Percentiles rank a stretch among this genome's conserved stretches.
phyloP scores from a whole-genome alignment of 768 basidiomycete species.

The Antrodiella citrinella region DNA sequence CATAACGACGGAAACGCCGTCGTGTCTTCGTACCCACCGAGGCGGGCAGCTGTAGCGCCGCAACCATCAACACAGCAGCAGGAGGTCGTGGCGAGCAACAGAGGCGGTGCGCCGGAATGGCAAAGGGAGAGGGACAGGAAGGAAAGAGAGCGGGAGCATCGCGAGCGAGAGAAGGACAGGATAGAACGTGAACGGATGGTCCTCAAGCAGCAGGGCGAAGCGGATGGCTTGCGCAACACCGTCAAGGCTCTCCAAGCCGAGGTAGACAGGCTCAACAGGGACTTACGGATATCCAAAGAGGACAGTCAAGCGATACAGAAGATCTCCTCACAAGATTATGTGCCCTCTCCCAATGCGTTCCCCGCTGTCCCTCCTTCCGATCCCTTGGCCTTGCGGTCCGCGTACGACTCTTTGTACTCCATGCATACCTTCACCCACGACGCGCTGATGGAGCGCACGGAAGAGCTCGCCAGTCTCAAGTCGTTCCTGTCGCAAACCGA shows the following conservation, averaged over 20 bases:
- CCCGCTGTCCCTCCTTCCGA: slow-evolving; percentile 12
- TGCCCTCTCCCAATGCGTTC: slow-evolving; percentile 5
- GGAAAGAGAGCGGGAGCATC: slow-evolving; percentile 11
- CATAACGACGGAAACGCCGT: slow-evolving; percentile 7
- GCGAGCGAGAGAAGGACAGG: slow-evolving; percentile 7
- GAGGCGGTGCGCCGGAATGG: slow-evolving; percentile 1
- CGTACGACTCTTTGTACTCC: slow-evolving; percentile 18
- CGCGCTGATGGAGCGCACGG: slow-evolving; percentile 20
- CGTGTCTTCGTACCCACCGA: slow-evolving; percentile 2
- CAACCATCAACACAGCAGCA: neutral
- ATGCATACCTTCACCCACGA: slow-evolving; percentile 18
- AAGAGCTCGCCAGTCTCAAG: slow-evolving; percentile 25
- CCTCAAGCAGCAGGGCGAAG: slow-evolving; percentile 3
- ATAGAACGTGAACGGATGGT: slow-evolving; percentile 10
- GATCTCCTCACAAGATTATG: slow-evolving; percentile 10
- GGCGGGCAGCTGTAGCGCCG: neutral
- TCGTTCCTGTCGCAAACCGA: slow-evolving; percentile 29
- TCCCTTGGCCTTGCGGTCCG: slow-evolving; percentile 11
- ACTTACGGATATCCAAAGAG: slow-evolving; percentile 12
- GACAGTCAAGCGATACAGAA: slow-evolving; percentile 11
- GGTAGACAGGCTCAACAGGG: slow-evolving; percentile 13
- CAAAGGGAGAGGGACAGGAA: slow-evolving; percentile 6
- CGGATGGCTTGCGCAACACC: slow-evolving; percentile 13
- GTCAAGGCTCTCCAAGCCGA: slow-evolving; percentile 11
- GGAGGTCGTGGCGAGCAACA: slow-evolving; percentile 1